A percentile compares a stretch with the other conserved stretches of the same genome.
These are phyloP conservation scores for Cornus suecica DNA, from an alignment of 148 eudicot species.

Conservation along the genomic window DNA sequence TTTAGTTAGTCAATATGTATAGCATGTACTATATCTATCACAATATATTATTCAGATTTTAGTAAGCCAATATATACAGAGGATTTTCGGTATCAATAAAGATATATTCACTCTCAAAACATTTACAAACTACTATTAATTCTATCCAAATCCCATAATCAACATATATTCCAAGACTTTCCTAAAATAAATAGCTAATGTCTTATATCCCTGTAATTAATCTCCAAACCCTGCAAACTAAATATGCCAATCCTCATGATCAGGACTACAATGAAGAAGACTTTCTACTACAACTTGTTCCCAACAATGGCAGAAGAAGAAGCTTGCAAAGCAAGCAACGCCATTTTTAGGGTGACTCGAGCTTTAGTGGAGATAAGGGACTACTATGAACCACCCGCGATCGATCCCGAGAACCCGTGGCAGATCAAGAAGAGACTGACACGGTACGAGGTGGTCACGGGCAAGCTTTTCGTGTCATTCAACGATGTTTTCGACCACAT, in stretches of 20 bases:
- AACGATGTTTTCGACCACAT: conserved; percentile 14
- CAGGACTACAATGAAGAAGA: too few species aligned
- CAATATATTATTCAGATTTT: too few species aligned
- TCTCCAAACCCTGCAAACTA: background rate
- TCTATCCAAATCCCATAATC: background rate
- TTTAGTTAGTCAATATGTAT: too few species aligned
- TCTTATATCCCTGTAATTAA: background rate
- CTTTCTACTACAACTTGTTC: conserved; percentile 19
- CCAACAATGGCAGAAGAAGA: conserved; percentile 19
- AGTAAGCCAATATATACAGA: too few species aligned
- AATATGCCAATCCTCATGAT: background rate
- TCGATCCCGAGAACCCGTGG: conserved; percentile 12
- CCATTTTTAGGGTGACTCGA: background rate
- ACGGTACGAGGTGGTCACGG: conserved; percentile 2
- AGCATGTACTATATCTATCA: too few species aligned
- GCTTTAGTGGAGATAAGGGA: conserved; percentile 20
- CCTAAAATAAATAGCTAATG: too few species aligned
- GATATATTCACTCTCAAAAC: too few species aligned
- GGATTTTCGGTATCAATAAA: background rate
- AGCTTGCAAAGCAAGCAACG: background rate
- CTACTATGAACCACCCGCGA: background rate
- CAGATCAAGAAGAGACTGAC: conserved; percentile 16
- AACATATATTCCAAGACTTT: background rate
- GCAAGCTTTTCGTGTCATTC: conserved; percentile 10
- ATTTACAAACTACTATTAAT: too few species aligned